Evolutionary conservation across 108 stramenopile species (phyloP).

Genomic region (Schizochytrium sp.): DNA sequence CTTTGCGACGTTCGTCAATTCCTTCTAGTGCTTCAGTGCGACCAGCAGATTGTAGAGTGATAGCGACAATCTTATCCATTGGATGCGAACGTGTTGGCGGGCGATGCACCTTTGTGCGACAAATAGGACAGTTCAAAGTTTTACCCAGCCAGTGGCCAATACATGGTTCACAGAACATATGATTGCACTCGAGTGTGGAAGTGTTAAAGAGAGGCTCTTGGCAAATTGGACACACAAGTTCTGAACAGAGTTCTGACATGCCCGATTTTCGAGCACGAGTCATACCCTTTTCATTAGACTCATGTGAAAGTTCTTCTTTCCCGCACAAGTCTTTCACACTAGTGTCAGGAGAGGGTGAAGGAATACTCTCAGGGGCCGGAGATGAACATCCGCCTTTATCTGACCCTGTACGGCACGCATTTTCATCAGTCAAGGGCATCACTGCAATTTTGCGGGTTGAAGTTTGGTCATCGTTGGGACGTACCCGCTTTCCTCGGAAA

Average conservation of each 20-base stretch:
- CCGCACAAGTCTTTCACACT: background rate
- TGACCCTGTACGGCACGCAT: background rate
- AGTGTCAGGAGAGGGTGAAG: background rate
- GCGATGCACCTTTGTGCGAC: background rate
- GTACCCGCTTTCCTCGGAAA: background rate
- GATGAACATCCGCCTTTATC: background rate
- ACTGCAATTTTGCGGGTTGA: background rate
- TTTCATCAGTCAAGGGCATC: background rate
- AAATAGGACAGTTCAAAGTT: conserved; percentile 35
- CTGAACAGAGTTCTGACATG: background rate
- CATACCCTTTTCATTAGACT: background rate
- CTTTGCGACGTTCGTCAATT: background rate
- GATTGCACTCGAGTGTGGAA: conserved; percentile 31
- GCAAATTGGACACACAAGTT: conserved; percentile 52
- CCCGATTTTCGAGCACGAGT: background rate
- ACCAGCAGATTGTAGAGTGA: background rate
- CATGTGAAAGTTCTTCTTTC: background rate
- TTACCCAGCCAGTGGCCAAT: background rate
- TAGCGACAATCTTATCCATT: conserved; percentile 34
- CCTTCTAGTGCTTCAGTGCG: background rate
- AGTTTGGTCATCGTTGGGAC: background rate
- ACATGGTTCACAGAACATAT: conserved; percentile 46
- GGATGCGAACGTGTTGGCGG: conserved; percentile 34
- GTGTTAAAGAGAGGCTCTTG: conserved; percentile 35
- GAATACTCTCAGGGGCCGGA: background rate